These are phyloP conservation scores for Pholiota molesta DNA, from an alignment of 768 basidiomycete genomes.

Conservation along the genomic window DNA sequence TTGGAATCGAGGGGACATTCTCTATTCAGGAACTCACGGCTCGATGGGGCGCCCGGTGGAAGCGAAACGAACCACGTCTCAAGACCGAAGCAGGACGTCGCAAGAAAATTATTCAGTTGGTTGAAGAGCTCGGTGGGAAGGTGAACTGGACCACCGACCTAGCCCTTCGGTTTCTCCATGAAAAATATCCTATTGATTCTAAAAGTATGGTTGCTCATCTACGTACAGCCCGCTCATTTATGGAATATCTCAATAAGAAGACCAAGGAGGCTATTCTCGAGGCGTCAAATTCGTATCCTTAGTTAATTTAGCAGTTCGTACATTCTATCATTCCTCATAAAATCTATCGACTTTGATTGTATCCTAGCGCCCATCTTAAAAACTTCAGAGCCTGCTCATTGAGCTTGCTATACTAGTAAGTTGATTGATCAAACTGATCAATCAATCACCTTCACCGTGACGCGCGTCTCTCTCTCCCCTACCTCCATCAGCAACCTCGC, in stretches of 20 bases:
- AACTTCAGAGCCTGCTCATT: too few relatives aligned
- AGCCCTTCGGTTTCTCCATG: conserved; percentile 25
- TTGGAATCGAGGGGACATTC: conserved; percentile 28
- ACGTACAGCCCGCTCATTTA: background rate
- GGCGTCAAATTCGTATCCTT: background rate
- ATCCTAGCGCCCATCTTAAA: too few relatives aligned
- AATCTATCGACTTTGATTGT: too few relatives aligned
- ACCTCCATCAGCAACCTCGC: too few relatives aligned
- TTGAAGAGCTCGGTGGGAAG: conserved; percentile 20
- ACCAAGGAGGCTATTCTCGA: background rate
- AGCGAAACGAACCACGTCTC: conserved; percentile 17
- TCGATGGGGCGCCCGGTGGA: conserved; percentile 24
- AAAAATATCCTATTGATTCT: conserved; percentile 15
- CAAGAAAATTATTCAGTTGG: conserved; percentile 24
- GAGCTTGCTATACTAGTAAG: too few relatives aligned
- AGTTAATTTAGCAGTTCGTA: too few relatives aligned
- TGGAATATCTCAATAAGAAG: background rate
- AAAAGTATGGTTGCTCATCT: background rate
- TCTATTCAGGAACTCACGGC: conserved; percentile 16
- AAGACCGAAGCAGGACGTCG: conserved; percentile 23
- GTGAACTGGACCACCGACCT: conserved; percentile 21
- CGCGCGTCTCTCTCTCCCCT: too few relatives aligned
- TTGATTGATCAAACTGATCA: too few relatives aligned
- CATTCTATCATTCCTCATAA: too few relatives aligned
- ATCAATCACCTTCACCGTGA: too few relatives aligned